Percentiles rank a stretch among this genome's conserved stretches.
Evolutionary conservation across 768 basidiomycete genomes (phyloP).

Genomic region (Naganishia antarctica): DNA sequence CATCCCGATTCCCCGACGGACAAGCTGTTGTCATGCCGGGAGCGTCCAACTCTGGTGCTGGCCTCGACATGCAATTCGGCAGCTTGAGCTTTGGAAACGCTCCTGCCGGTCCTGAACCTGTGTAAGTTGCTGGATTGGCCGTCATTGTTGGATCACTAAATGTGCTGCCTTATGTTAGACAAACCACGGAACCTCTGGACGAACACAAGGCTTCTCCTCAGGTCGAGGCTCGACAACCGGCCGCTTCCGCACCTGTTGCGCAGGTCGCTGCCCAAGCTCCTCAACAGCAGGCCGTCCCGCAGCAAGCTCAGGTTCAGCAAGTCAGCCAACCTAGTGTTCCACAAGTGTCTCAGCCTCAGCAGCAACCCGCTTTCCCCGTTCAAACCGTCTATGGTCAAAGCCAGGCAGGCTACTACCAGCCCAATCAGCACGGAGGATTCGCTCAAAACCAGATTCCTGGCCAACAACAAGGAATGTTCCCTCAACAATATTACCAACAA

Average conservation of each 20-base stretch:
- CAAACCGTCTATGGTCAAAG: conserved; percentile 34
- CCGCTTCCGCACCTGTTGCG: not conserved
- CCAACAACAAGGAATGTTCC: conserved; percentile 24
- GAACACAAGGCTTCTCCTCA: conserved; percentile 33
- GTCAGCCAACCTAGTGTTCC: not conserved
- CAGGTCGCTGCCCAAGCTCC: conserved; percentile 26
- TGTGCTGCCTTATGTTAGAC: not conserved
- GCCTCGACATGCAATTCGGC: conserved; percentile 50
- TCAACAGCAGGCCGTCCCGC: not conserved
- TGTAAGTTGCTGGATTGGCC: conserved; percentile 2
- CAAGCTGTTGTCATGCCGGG: conserved; percentile 50
- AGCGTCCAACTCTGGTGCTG: conserved; percentile 29
- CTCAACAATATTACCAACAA: conserved; percentile 27
- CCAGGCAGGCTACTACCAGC: conserved; percentile 19
- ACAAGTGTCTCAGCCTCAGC: conserved; percentile 1
- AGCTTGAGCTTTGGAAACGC: conserved; percentile 47
- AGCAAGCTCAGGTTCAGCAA: conserved; percentile 14
- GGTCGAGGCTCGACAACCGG: conserved; percentile 13
- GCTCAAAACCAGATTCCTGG: conserved; percentile 15
- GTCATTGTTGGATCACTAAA: conserved; percentile 24
- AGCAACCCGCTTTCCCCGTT: conserved; percentile 27
- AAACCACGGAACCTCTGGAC: conserved; percentile 24
- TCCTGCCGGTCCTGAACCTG: conserved; percentile 33
- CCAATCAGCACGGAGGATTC: conserved; percentile 14
- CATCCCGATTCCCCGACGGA: conserved; percentile 45